Evolutionary conservation across 169 alveolate species (phyloP), one percentile per base, ranked within the genome.

Genomic region (Toxoplasma gondii): DNA sequence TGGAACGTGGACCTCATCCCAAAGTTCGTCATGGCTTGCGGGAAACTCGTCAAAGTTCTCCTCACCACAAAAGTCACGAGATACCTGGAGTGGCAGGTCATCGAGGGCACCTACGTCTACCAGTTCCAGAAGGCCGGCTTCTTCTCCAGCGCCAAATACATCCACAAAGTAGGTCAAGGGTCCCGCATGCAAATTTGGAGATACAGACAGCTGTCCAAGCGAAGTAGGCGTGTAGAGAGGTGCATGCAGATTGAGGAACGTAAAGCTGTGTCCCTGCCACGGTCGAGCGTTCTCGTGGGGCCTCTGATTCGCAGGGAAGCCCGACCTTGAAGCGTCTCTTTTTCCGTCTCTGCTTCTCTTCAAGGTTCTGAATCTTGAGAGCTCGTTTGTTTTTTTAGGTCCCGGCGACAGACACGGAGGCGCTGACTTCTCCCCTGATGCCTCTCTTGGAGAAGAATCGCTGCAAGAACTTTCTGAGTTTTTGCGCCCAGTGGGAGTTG

Each of bases 1-100:
- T 99, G 99, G 99, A 99, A 99, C 95, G 99, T 99, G 53, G 99
- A 99, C 94, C 96, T 99, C 70, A 98, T 99, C 45, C 99, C 99
- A 54, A 99, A 99, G 96, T 99, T 98, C 96, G 99, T 99, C 36
- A 98, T 99, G 99, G 99, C 99, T 39, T 99, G 99, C 81, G 99
- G 99, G 45, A 98, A 98, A 92, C 97, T 99, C 80, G 99, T 99
- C 54, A 99, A 98, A 95, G 98, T 99, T 91, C 97, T 99, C 43
- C 96, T 99, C 78, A 98, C 98, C 84, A 99, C 99, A 1, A 98
- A 98, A 91, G 99, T 99, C 17, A 98, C 99, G 87, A 96, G 98
- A 38, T 98, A 98, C 94, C 95, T 98, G 22, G 99, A 99, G 94
- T 99, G 99, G 99, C 98, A 98, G 96, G 99, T 98, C 99, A 49